Base-by-base conservation (phyloP, 2,329 filamentous ascomycete species). In the Monilinia vaccinii-corymbosi region DNA sequence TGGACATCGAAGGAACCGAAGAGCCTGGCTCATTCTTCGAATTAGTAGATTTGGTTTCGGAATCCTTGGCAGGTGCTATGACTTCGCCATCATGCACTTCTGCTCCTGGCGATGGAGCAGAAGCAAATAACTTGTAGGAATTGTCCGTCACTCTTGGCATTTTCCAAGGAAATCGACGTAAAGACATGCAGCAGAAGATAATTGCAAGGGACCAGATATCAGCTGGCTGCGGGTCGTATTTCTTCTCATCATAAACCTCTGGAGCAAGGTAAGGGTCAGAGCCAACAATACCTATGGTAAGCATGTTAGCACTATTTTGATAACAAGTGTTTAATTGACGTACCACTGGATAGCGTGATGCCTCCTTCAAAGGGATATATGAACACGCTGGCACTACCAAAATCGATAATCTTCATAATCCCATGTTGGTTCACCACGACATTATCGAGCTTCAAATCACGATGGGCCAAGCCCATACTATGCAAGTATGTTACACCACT, bases 391-490 rank as follows among this genome's bases (percentile, higher is more conserved):
- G 94, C 93, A 75, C 92, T 97, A 31, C 94, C 94, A 75, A 99
- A 99, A 73, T 99, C 94, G 70, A 99, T 99, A 65, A 99, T 89
- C 75, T 99, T 99, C 91, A 99, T 96, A 68, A 99, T 97, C 2
- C 94, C 94, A 70, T 88, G 84, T 71, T 96, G 89, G 71, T 92
- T 97, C 62, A 99, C 92, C 32, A 99, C 94, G 23, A 99, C 94
- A 68, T 99, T 99, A 76, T 99, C 94, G 68, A 99, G 76, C 75
- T 99, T 99, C 69, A 99, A 72, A 78, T 99, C 94, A 48, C 94
- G 85, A 75, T 99, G 94, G 13, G 94, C 92, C 56, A 99, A 78
- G 3, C 94, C 94, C 84, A 97, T 94, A 71, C 89, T 89, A 74
- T 99, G 94, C 63, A 99, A 77, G 73, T 97, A 99, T 13, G 90